Base-by-base conservation (phyloP, 495 filamentous ascomycete genomes). In the Talaromyces stipitatus region DNA sequence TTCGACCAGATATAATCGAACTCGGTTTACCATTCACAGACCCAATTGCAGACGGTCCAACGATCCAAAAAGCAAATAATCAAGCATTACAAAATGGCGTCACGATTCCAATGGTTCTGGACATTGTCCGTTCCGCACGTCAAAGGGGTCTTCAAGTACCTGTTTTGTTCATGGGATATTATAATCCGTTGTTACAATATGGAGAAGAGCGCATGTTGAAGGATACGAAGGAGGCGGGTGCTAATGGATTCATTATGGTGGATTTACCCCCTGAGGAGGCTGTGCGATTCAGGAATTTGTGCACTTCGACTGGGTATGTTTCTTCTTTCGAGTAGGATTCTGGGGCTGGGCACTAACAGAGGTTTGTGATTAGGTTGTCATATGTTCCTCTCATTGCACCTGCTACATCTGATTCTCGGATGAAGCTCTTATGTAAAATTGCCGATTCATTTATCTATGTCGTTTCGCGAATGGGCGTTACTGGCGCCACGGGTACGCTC, bases 381-480 rank as follows among this genome's bases (percentile, higher is more conserved):
- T 99, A 97, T 69, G 85, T 99, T 11, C 94, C 94, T 2, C 80
- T 99, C 8, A 95, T 99, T 65, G 92, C 94, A 12, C 94, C 94
- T 20, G 84, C 92, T 2, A 97, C 94, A 1, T 92, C 91, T n/a
- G 88, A 94, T 56, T 70, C 82, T 46, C 89, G 94, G 56, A 92
- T 97, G 90, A 91, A 91, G 72, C 75, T 96, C 3, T 84, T 99
- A 22, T 99, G 94, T 81, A 85, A 89, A 71, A 95, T 99, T 50
- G 94, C 95, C 62, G 92, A 97, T 72, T 96, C 91, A 8, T 99
- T 99, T 77, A 95, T 99, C 72, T 99, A 99, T 69, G 94, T 99
- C 56, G 95, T 97, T 20, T 97, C 94, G 2, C 82, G 92, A 59
- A 96, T 97, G 90, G 94, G 94, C 59, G 91, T 97, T 30, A 98